These are phyloP conservation scores for Uncinocarpus reesii DNA, from an alignment of 2,329 filamentous ascomycete genomes.

Conservation along the genomic window DNA sequence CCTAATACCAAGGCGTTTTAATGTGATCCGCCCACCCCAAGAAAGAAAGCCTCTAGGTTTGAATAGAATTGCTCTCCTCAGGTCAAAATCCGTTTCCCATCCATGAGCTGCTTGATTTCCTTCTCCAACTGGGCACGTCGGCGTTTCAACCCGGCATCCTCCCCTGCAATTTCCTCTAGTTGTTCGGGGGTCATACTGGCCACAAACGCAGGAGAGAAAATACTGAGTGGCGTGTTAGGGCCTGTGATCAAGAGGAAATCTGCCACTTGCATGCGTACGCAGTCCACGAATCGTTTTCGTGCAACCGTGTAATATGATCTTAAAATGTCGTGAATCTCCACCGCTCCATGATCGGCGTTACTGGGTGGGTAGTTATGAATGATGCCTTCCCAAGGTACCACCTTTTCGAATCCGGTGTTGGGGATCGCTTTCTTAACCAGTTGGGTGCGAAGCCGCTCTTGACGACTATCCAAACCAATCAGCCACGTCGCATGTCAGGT, in stretches of 20 bases:
- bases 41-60: too few relatives aligned
- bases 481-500: too few relatives aligned
- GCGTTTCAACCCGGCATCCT: slow-evolving; percentile 38
- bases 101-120: slow-evolving; percentile 40
- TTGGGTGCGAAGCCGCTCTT: neutral
- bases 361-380: slow-evolving; percentile 19
- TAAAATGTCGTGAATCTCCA: slow-evolving; percentile 52
- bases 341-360: slow-evolving; percentile 33
- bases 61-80: neutral
- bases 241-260: slow-evolving; percentile 46
- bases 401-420: neutral
- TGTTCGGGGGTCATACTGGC: slow-evolving; percentile 39
- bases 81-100: neutral
- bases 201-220: slow-evolving; percentile 46
- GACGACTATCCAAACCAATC: neutral
- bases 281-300: slow-evolving; percentile 53
- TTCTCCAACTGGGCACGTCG: slow-evolving; percentile 37
- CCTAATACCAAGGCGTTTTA: too few relatives aligned
- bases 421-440: neutral
- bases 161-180: slow-evolving; percentile 49
- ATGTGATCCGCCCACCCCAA: too few relatives aligned
- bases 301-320: slow-evolving; percentile 53
- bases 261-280: slow-evolving; percentile 49
- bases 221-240: slow-evolving; percentile 41
- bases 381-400: slow-evolving; percentile 18